A percentile compares a stretch with the other conserved stretches of the same genome.
Conservation (phyloP, 306 rosid species). For the Dryas octopetala region DNA sequence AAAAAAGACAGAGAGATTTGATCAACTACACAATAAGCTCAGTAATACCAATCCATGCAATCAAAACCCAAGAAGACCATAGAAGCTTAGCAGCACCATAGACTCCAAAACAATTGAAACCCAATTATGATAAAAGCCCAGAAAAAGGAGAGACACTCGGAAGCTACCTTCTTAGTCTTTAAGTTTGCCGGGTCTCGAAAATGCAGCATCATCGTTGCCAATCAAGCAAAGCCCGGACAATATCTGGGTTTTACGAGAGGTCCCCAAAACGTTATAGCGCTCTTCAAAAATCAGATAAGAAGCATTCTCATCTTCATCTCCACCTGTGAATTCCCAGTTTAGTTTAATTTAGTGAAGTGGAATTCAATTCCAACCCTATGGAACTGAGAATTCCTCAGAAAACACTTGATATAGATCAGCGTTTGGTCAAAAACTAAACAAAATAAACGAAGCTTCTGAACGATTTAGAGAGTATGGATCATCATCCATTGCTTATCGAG, state of each 20-base stretch:
- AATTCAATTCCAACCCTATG: neutral
- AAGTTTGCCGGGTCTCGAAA: conserved; percentile 59
- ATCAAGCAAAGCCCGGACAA: neutral
- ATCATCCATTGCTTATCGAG: too few species aligned
- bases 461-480: neutral
- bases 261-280: neutral
- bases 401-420: neutral
- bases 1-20: neutral
- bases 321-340: neutral
- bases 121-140: neutral
- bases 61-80: neutral
- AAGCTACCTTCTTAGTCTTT: conserved; percentile 63
- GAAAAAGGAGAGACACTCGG: neutral
- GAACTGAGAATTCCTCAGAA: neutral
- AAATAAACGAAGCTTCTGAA: too few species aligned
- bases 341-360: too few species aligned
- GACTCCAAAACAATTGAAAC: neutral
- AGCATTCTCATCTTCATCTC: neutral
- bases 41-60: neutral
- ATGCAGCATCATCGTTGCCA: conserved; percentile 63
- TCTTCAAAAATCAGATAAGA: neutral
- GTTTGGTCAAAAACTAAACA: neutral
- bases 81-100: neutral
- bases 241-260: neutral
- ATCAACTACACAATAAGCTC: neutral